Percentiles rank a stretch among this genome's conserved stretches.
phyloP scores from a whole-genome alignment of 805 yeast genomes.

The Monosporozyma siamensis region DNA sequence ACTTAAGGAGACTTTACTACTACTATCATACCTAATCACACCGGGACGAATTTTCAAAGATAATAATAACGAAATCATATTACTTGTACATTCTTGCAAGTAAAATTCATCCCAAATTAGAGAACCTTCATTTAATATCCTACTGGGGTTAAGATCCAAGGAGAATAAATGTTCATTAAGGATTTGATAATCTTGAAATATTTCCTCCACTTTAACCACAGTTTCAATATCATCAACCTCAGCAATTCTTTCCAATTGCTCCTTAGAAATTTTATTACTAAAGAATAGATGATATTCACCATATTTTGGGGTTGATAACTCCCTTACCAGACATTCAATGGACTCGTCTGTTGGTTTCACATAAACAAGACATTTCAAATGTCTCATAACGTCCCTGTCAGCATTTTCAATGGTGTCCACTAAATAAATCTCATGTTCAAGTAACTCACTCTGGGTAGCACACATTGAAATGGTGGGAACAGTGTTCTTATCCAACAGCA shows the following conservation, averaged over 20 bases:
- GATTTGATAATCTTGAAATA: constrained; percentile 76
- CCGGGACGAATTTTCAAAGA: constrained; percentile 72
- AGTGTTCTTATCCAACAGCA: constrained; percentile 71
- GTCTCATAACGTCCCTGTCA: constrained; percentile 62
- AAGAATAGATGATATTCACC: constrained; percentile 68
- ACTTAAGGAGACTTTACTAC: constrained; percentile 53
- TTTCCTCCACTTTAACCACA: constrained; percentile 65
- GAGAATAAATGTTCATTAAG: constrained; percentile 62
- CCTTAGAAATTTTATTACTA: constrained; percentile 65
- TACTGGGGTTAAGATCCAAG: constrained; percentile 25
- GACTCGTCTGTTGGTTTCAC: constrained; percentile 63
- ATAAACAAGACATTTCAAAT: constrained; percentile 72
- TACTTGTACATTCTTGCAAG: constrained; percentile 18
- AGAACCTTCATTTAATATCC: constrained; percentile 20
- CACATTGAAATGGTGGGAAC: constrained; percentile 81
- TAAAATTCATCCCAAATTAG: constrained; percentile 22
- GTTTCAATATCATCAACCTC: constrained; percentile 84
- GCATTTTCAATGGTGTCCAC: constrained; percentile 60
- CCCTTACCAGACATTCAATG: constrained; percentile 50
- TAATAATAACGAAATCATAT: constrained; percentile 30
- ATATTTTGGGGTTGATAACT: constrained; percentile 71
- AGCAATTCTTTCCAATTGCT: constrained; percentile 76
- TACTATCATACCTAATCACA: constrained; percentile 59
- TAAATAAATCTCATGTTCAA: constrained; percentile 75
- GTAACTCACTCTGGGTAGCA: constrained; percentile 76